A percentile compares a stretch with the other conserved stretches of the same genome.
Evolutionary conservation across 2,329 filamentous ascomycete species (phyloP).

Genomic region (Metarhizium humberi): DNA sequence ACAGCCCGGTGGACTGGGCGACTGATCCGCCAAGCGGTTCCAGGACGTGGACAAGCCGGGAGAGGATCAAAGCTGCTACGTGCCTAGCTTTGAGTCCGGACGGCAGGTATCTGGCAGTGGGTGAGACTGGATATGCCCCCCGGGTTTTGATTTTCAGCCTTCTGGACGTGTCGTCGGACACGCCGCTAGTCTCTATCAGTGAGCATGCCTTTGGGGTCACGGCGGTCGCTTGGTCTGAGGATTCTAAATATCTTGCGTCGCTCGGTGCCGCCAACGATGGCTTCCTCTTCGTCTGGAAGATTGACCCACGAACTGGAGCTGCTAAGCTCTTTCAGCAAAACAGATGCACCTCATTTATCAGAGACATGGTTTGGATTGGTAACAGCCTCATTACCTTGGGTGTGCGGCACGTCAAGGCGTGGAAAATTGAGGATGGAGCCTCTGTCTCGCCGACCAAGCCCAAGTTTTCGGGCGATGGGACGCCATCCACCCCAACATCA

Average conservation of each 20-base stretch:
- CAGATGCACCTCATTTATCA: conserved; percentile 81
- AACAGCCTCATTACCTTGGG: conserved; percentile 76
- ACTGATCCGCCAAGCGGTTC: conserved; percentile 50
- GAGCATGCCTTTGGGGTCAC: conserved; percentile 89
- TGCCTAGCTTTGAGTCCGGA: conserved; percentile 84
- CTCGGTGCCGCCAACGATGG: conserved; percentile 86
- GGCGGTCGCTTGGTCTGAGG: conserved; percentile 79
- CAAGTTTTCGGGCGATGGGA: conserved; percentile 38
- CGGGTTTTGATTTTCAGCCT: conserved; percentile 85
- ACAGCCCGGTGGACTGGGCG: conserved; percentile 36
- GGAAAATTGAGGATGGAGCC: conserved; percentile 66
- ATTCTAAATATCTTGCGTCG: conserved; percentile 79
- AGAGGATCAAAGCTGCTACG: conserved; percentile 89
- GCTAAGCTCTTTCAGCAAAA: conserved; percentile 77
- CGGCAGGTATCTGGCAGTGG: conserved; percentile 79
- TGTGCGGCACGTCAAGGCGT: conserved; percentile 86
- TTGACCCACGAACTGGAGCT: conserved; percentile 73
- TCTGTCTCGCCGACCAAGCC: conserved; percentile 55
- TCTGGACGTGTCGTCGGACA: conserved; percentile 69
- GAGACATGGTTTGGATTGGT: conserved; percentile 86
- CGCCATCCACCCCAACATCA: conserved; percentile 19
- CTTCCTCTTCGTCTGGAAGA: conserved; percentile 83
- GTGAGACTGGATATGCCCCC: conserved; percentile 91
- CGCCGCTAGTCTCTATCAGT: conserved; percentile 72
- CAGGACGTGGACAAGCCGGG: conserved; percentile 78